Evolutionary conservation across 768 basidiomycete genomes (phyloP).

Genomic region (Auricularia heimuer): DNA sequence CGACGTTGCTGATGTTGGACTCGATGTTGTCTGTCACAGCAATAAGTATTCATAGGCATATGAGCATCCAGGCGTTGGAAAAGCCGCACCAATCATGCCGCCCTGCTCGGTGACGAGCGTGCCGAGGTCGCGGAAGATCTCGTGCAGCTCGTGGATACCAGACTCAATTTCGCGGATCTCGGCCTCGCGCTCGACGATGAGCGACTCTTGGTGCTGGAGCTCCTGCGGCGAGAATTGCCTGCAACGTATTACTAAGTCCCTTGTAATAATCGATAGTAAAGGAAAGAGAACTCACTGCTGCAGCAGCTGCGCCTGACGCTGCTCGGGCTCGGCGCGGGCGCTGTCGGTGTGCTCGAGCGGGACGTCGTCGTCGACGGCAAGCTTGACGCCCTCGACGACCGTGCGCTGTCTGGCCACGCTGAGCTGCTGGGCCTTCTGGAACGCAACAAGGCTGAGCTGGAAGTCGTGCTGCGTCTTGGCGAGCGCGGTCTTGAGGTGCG

Average conservation of each 20-base stretch:
- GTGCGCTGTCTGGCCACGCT: conserved; percentile 85
- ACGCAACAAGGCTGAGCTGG: conserved; percentile 78
- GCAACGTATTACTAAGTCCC: conserved; percentile 20
- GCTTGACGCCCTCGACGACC: conserved; percentile 78
- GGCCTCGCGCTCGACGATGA: conserved; percentile 86
- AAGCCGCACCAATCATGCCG: conserved; percentile 73
- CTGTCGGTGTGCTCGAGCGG: conserved; percentile 11
- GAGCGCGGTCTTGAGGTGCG: conserved; percentile 70
- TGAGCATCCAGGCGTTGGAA: not conserved
- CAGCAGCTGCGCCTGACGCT: conserved; percentile 12
- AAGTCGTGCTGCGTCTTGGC: conserved; percentile 93
- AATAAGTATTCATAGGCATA: not conserved
- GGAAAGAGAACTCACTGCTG: conserved; percentile 5
- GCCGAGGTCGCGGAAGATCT: conserved; percentile 94
- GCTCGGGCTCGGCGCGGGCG: conserved; percentile 2
- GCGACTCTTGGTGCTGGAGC: conserved; percentile 89
- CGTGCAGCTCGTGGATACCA: conserved; percentile 90
- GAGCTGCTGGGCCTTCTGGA: conserved; percentile 84
- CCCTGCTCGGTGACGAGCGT: conserved; percentile 93
- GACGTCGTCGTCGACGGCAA: conserved; percentile 70
- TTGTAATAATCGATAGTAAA: not conserved
- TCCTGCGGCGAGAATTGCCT: conserved; percentile 83
- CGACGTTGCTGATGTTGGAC: conserved; percentile 81
- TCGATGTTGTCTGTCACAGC: conserved; percentile 77
- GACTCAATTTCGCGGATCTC: conserved; percentile 96